Percentiles rank a stretch among this genome's conserved stretches.
These are phyloP conservation scores for Fusarium heterosporum DNA, from an alignment of 2,329 filamentous ascomycete species.

Conservation along the genomic window DNA sequence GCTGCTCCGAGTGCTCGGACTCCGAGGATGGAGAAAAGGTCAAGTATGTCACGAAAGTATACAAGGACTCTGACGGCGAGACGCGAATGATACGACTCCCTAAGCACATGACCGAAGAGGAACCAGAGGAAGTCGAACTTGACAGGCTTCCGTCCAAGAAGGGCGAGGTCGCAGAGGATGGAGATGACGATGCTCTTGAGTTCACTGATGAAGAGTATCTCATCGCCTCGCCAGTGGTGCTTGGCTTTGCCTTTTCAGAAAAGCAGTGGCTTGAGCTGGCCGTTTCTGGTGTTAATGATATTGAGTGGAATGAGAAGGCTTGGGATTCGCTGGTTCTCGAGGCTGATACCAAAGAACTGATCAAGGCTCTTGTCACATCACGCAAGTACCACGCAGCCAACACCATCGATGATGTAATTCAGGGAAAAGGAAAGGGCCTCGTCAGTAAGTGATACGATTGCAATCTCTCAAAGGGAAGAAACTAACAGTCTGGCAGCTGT, in stretches of 20 bases:
- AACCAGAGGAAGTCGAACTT: conserved; percentile 61
- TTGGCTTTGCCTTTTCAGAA: conserved; percentile 88
- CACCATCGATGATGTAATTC: conserved; percentile 85
- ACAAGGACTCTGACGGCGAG: conserved; percentile 59
- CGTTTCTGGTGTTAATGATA: conserved; percentile 81
- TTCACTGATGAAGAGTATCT: conserved; percentile 88
- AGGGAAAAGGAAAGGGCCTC: conserved; percentile 87
- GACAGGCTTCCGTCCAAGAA: conserved; percentile 60
- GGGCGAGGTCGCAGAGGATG: not conserved
- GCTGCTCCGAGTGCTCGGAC: conserved; percentile 56
- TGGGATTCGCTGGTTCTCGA: conserved; percentile 84
- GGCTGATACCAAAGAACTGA: conserved; percentile 70
- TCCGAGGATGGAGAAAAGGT: conserved; percentile 57
- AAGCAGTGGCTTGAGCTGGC: conserved; percentile 92
- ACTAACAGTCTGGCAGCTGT: conserved; percentile 61
- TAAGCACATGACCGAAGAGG: conserved; percentile 50
- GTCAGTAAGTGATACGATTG: conserved; percentile 62
- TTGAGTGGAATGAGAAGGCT: conserved; percentile 85
- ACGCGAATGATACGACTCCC: conserved; percentile 49
- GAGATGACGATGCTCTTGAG: conserved; percentile 46
- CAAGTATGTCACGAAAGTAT: conserved; percentile 64
- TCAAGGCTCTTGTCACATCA: conserved; percentile 81
- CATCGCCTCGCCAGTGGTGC: conserved; percentile 83
- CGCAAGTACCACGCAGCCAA: conserved; percentile 85
- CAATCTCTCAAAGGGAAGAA: not conserved